Evolutionary conservation across 208 protist genomes (phyloP).

Genomic region (Crithidia brevicula): DNA sequence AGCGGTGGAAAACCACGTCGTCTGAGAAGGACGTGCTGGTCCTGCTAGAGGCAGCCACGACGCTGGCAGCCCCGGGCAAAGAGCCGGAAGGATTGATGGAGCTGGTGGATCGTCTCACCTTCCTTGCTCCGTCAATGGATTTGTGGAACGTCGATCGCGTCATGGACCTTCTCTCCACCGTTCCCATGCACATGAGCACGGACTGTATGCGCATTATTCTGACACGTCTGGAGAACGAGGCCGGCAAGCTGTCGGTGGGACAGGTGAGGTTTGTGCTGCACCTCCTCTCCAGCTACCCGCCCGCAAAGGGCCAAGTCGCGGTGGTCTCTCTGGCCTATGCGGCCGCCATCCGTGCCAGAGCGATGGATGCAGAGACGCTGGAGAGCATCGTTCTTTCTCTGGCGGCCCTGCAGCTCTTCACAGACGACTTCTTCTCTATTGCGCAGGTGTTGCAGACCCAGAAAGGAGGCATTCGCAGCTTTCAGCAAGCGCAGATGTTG

Average conservation of each 20-base stretch:
- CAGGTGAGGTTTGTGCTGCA: constrained; percentile 63
- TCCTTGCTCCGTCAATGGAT: constrained; percentile 47
- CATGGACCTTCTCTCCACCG: constrained; percentile 76
- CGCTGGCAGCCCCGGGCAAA: constrained; percentile 31
- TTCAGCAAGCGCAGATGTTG: constrained; percentile 40
- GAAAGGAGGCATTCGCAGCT: constrained; percentile 72
- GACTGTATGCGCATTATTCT: constrained; percentile 63
- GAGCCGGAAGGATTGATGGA: constrained; percentile 20
- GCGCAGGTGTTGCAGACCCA: constrained; percentile 43
- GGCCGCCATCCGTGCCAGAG: constrained; percentile 51
- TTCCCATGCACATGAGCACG: constrained; percentile 51
- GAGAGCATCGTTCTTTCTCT: constrained; percentile 69
- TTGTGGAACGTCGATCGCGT: constrained; percentile 49
- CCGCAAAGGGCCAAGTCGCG: constrained; percentile 64
- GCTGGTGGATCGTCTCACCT: constrained; percentile 37
- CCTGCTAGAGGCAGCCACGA: constrained; percentile 48
- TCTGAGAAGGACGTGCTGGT: constrained; percentile 58
- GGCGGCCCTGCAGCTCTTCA: constrained; percentile 63
- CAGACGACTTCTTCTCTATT: constrained; percentile 83
- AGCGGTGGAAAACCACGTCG: constrained; percentile 21
- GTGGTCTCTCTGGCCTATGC: constrained; percentile 77
- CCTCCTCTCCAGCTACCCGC: constrained; percentile 82
- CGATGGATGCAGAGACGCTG: constrained; percentile 59
- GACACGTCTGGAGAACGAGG: constrained; percentile 61
- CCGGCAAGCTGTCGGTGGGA: constrained; percentile 60